phyloP scores from a whole-genome alignment of 768 basidiomycete genomes.

The Phanerochaete carnosa region DNA sequence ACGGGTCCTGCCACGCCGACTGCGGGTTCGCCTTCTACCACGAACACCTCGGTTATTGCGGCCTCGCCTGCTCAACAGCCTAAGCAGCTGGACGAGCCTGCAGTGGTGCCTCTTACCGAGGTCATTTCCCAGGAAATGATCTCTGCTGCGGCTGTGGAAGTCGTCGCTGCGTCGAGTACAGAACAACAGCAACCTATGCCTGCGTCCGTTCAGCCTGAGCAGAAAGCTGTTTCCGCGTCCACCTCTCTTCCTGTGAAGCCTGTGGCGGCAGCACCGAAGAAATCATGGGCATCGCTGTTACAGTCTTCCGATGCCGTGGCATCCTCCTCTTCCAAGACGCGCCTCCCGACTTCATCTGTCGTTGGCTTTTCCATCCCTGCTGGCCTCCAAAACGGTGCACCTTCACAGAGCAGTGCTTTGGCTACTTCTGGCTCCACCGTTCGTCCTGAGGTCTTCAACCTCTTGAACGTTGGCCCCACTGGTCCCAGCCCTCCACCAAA shows the following conservation, averaged over 20 bases:
- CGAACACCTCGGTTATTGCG: conserved; percentile 46
- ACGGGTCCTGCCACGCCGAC: conserved; percentile 46
- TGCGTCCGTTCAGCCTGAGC: background rate
- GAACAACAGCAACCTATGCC: conserved; percentile 7
- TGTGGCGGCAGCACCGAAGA: conserved; percentile 39
- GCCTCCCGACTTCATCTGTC: conserved; percentile 67
- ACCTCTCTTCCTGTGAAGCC: conserved; percentile 15
- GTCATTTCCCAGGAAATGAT: background rate
- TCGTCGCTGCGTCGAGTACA: background rate
- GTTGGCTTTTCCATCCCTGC: conserved; percentile 75
- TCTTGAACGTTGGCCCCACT: conserved; percentile 44
- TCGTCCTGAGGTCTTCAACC: conserved; percentile 48
- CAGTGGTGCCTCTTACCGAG: conserved; percentile 10
- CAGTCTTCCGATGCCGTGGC: conserved; percentile 38
- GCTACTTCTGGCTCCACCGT: conserved; percentile 19
- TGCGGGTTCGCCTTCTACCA: conserved; percentile 55
- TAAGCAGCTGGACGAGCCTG: conserved; percentile 5
- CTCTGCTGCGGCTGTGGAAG: conserved; percentile 10
- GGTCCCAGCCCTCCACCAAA: conserved; percentile 15
- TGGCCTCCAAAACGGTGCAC: conserved; percentile 19
- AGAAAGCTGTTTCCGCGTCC: conserved; percentile 13
- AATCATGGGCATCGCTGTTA: conserved; percentile 76
- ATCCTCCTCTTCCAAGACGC: conserved; percentile 35
- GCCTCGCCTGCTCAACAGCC: conserved; percentile 26
- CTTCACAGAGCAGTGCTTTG: conserved; percentile 28